These are phyloP conservation scores for Juglanconis juglandina DNA, from an alignment of 2,329 filamentous ascomycete species.

Conservation along the genomic window DNA sequence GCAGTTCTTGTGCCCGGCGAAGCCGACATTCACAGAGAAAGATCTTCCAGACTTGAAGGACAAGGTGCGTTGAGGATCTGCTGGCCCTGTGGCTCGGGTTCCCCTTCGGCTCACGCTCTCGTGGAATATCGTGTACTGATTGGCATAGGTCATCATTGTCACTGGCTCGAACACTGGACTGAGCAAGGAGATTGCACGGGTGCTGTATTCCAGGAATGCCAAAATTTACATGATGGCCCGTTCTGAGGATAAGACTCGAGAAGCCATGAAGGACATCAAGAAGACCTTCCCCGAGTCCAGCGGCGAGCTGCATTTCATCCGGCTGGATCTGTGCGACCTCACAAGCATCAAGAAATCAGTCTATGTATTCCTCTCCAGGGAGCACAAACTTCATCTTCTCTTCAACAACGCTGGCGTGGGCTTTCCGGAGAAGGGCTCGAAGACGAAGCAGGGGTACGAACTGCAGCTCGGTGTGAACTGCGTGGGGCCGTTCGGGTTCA, in stretches of 20 bases:
- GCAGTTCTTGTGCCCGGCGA: neutral
- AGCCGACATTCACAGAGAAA: conserved; percentile 1
- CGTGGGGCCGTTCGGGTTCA: conserved; percentile 8
- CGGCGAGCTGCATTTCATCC: conserved; percentile 31
- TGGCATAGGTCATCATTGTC: conserved; percentile 7
- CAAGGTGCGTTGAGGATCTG: neutral
- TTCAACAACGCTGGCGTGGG: conserved; percentile 40
- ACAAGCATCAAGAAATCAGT: conserved; percentile 22
- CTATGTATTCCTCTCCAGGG: conserved; percentile 20
- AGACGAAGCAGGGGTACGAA: conserved; percentile 20
- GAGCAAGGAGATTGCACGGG: conserved; percentile 8
- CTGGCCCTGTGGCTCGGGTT: neutral
- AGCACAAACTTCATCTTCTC: conserved; percentile 31
- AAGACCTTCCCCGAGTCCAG: conserved; percentile 17
- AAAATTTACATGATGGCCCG: conserved; percentile 47
- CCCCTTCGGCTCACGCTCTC: no score
- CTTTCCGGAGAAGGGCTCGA: conserved; percentile 26
- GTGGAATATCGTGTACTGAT: neutral
- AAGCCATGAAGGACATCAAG: conserved; percentile 39
- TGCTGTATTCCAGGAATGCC: conserved; percentile 10
- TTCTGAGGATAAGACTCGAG: conserved; percentile 35
- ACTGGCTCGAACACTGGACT: conserved; percentile 13
- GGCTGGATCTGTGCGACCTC: conserved; percentile 29
- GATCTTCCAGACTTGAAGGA: neutral
- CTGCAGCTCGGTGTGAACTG: conserved; percentile 13